Percentiles rank a stretch among this genome's conserved stretches.
These are phyloP conservation scores for Ophiognomonia clavigignenti-juglandacearum DNA, from an alignment of 2,329 filamentous ascomycete species.

Conservation along the genomic window DNA sequence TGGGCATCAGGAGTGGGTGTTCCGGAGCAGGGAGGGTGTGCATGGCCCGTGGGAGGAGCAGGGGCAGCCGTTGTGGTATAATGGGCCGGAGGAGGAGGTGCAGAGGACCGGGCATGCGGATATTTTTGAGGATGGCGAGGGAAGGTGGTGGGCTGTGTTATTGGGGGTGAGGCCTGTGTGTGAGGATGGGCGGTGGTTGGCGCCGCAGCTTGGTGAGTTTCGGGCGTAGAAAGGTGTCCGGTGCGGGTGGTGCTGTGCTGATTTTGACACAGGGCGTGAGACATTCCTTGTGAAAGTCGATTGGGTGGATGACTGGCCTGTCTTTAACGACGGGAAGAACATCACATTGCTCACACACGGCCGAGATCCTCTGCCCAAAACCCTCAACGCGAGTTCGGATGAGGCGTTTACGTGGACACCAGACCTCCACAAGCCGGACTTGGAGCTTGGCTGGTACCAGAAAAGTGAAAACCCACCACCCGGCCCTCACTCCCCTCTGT, in stretches of 20 bases:
- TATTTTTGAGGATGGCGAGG: slow-evolving; percentile 37
- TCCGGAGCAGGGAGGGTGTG: slow-evolving; percentile 36
- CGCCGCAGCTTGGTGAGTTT: slow-evolving; percentile 37
- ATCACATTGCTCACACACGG: slow-evolving; percentile 33
- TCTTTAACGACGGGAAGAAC: slow-evolving; percentile 42
- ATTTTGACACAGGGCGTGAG: slow-evolving; percentile 33
- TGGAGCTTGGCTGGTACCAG: slow-evolving; percentile 34
- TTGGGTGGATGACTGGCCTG: slow-evolving; percentile 47
- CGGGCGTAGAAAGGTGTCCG: background rate
- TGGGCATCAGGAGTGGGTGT: slow-evolving; percentile 48
- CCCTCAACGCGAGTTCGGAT: slow-evolving; percentile 10
- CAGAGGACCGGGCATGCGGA: slow-evolving; percentile 47
- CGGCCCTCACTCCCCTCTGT: no score
- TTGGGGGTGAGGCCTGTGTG: slow-evolving; percentile 37
- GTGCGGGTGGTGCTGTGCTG: background rate
- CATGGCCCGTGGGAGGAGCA: slow-evolving; percentile 46
- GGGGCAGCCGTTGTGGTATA: slow-evolving; percentile 39
- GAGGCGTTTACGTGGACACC: slow-evolving; percentile 30
- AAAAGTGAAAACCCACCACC: slow-evolving; percentile 23
- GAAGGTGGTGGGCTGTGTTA: slow-evolving; percentile 44
- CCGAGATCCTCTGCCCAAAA: slow-evolving; percentile 18
- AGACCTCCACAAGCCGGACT: slow-evolving; percentile 27
- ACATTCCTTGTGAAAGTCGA: slow-evolving; percentile 44
- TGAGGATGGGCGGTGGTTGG: slow-evolving; percentile 25
- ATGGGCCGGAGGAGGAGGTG: slow-evolving; percentile 41